Evolutionary conservation across 2,329 filamentous ascomycete species (phyloP), one percentile per base, ranked within the genome.

Genomic region (Fusarium lyarnte): DNA sequence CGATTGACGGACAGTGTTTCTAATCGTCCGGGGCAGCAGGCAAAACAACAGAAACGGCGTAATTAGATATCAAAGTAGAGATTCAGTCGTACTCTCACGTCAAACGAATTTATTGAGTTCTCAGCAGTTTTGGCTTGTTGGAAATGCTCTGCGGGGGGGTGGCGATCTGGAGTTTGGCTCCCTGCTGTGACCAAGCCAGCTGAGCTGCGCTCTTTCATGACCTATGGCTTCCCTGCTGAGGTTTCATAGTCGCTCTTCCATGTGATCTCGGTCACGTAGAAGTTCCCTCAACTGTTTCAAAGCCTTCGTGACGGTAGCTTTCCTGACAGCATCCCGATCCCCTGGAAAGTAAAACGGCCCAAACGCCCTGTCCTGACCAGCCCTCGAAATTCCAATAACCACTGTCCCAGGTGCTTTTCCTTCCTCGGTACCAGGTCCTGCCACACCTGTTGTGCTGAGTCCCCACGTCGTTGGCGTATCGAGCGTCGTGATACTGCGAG

Each of bases 391-490:
- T 6, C 74, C 72, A 38, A 76, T 74, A 21, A 72, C 58, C 3
- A 76, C 72, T 0, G 47, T 75, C 5, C 74, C 69, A 0, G 70
- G 62, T 1, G 74, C 59, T 35, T 75, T 72, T 1, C 66, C 72
- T 21, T 75, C 74, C 19, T 76, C 69, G 0, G 51, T 41, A 4
- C 58, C 64, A 5, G 72, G 70, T 1, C 67, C 74, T 3, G 70
- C 70, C 12, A 72, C 64, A 0, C 70, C 72, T 0, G 65, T 75
- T 1, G 72, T 74, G 27, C 73, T 64, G 8, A 76, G 42, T 3
- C 74, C 74, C 74, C 73, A 76, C 3, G 73, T 76, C 3, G 73
- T 69, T 8, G 63, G 43, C 1, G 54, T 70, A 9, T 75, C 61
- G 3, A 70, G 45, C 11, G 38, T 60, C 14, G 74, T 76, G 23